Evolutionary conservation across 176 grass and related monocot species (phyloP), one percentile per base, ranked within the genome.

Genomic region (Bothriochloa decipiens): DNA sequence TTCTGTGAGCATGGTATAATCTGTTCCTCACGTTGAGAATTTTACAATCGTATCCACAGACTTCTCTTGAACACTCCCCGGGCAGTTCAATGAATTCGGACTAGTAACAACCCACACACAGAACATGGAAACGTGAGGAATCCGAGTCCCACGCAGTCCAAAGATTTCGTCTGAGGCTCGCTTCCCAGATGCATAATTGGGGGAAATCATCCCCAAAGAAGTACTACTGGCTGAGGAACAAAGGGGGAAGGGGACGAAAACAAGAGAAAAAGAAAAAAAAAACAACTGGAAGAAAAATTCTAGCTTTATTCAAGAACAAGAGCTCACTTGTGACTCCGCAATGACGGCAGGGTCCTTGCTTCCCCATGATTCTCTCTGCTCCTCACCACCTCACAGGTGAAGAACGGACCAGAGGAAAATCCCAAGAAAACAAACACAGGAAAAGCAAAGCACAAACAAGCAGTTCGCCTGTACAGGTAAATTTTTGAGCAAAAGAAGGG

Each of bases 261-360:
- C 49, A 76, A 74, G 25, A 52, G 15, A 64, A 65, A 65, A 28
- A 15, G 70, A 72, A 65, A 67, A 60, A n/a, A n/a, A 37, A 37
- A 87, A 63, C 7, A 90, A 81, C 62, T 82, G 29, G 45, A 85
- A 70, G 43, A 81, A 84, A 80, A 75, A 43, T 69, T 85, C 60
- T 45, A 85, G 88, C 39, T 83, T 84, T 76, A 85, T 78, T 77
- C 39, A 68, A 74, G 89, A 90, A 91, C 45, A 90, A 86, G 91
- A 87, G 96, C 96, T 98, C 93, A 98, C 96, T 98, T 93, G 96
- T 95, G 87, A 98, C 91, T 90, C 96, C 96, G 86, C 96, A 98
- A 93, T 98, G 96, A 83, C 83, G 58, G 89, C 96, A 98, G 84
- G 96, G 96, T 72, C 96, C 96, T 78, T 92, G 87, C 93, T 98